Conservation (phyloP, 345 rosid genomes). For the Hypericum perforatum region DNA sequence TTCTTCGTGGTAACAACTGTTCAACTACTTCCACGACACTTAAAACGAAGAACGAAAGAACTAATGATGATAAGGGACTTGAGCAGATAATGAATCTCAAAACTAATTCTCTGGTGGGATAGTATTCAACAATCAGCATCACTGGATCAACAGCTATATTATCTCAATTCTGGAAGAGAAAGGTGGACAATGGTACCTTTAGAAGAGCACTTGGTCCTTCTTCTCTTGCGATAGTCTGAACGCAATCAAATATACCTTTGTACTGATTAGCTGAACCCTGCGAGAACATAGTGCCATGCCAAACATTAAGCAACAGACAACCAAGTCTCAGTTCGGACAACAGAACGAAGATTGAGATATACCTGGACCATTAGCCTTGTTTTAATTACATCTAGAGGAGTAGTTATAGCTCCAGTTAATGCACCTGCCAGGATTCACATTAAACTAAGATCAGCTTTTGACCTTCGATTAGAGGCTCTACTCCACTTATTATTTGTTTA, state of each 20-base stretch:
- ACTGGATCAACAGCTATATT: too few species aligned
- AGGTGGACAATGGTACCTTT: constrained; percentile 39
- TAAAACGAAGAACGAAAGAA: too few species aligned
- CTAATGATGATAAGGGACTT: too few species aligned
- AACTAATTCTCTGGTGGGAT: too few species aligned
- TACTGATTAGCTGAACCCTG: constrained; percentile 82
- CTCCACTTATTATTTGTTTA: too few species aligned
- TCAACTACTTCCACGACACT: too few species aligned
- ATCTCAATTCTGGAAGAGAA: neutral
- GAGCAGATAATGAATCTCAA: too few species aligned
- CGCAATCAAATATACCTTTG: constrained; percentile 79
- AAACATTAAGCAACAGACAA: neutral
- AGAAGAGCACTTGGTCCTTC: constrained; percentile 87
- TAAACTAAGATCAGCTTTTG: neutral
- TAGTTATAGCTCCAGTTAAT: constrained; percentile 89
- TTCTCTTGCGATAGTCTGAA: constrained; percentile 63
- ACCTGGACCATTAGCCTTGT: constrained; percentile 98
- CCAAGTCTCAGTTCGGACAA: constrained; percentile 1
- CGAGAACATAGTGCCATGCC: constrained; percentile 1
- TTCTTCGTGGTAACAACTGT: too few species aligned
- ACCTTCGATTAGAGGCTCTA: too few species aligned
- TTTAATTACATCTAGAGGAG: constrained; percentile 95
- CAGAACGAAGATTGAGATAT: constrained; percentile 8
- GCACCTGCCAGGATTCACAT: constrained; percentile 42
- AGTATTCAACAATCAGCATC: too few species aligned